A percentile compares a stretch with the other conserved stretches of the same genome.
Evolutionary conservation across 2,329 filamentous ascomycete species (phyloP).

Genomic region (Cladosporium halotolerans): DNA sequence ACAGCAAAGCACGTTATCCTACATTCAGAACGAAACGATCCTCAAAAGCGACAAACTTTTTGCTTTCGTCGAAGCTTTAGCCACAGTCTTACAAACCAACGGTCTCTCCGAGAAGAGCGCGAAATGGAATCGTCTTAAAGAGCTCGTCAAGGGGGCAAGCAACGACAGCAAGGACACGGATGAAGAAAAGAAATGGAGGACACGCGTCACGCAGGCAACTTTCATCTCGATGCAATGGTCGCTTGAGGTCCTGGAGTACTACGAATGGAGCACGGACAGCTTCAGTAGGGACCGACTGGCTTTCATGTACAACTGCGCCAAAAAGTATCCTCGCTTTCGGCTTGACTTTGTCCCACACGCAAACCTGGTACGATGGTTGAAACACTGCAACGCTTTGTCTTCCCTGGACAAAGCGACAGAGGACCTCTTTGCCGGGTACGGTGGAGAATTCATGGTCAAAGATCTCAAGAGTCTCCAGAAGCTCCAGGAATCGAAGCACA

Average conservation of each 20-base stretch:
- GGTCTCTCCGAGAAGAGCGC: neutral
- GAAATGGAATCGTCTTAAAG: neutral
- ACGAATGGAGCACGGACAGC: neutral
- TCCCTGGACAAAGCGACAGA: neutral
- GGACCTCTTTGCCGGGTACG: neutral
- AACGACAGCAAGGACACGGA: neutral
- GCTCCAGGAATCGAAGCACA: neutral
- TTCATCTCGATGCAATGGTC: neutral
- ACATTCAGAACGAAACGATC: neutral
- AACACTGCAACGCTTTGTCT: neutral
- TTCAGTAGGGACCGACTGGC: neutral
- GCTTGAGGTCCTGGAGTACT: neutral
- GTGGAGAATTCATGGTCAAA: neutral
- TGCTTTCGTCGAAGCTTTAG: neutral
- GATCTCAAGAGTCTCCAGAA: neutral
- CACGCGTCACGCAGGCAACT: neutral
- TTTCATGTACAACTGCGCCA: neutral
- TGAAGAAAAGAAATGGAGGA: neutral
- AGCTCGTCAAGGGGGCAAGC: neutral
- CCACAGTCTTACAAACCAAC: neutral
- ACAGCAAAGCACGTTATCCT: neutral
- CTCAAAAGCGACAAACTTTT: neutral
- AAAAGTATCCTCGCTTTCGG: neutral
- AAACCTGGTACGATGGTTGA: neutral
- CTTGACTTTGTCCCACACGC: neutral